Evolutionary conservation across 2,329 filamentous ascomycete species (phyloP).

Genomic region (Cordyceps sp.): DNA sequence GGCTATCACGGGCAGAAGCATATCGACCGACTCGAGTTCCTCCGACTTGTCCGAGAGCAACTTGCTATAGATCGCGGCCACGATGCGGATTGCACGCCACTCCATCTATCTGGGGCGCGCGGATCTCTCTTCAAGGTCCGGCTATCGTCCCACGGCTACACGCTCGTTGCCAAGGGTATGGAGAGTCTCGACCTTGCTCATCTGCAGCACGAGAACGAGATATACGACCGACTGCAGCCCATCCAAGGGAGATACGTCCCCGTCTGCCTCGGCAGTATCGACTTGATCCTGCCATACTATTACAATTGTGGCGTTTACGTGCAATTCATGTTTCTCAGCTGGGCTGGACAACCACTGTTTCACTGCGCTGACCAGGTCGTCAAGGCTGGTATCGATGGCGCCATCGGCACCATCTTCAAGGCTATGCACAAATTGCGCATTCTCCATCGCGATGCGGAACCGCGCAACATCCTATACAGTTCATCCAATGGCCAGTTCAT

Average conservation of each 20-base stretch:
- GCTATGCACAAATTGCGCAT: constrained; percentile 7
- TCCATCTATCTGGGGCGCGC: constrained; percentile 12
- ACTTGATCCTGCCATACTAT: constrained; percentile 1
- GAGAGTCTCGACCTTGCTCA: constrained; percentile 7
- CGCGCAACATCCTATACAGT: constrained; percentile 16
- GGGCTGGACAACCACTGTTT: constrained; percentile 1
- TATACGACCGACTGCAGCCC: constrained; percentile 12
- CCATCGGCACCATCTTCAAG: constrained; percentile 1
- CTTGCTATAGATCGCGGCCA: constrained; percentile 13
- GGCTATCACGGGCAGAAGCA: constrained; percentile 4
- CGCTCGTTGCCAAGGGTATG: constrained; percentile 21
- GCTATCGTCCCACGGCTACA: constrained; percentile 18
- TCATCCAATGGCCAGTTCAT: constrained; percentile 8
- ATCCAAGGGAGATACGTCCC: constrained; percentile 18
- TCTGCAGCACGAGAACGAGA: constrained; percentile 12
- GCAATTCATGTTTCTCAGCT: neutral
- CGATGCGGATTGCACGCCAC: constrained; percentile 12
- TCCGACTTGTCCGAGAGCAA: constrained; percentile 10
- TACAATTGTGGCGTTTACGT: too few relatives aligned
- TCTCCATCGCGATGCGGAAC: constrained; percentile 12
- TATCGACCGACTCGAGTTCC: constrained; percentile 10
- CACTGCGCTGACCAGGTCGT: neutral
- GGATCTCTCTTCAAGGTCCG: constrained; percentile 20
- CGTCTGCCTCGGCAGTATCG: constrained; percentile 15
- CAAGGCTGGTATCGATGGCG: constrained; percentile 1